Evolutionary conservation across 345 rosid species (phyloP), one percentile per base, ranked within the genome.

Genomic region (Eucalyptus grandis): DNA sequence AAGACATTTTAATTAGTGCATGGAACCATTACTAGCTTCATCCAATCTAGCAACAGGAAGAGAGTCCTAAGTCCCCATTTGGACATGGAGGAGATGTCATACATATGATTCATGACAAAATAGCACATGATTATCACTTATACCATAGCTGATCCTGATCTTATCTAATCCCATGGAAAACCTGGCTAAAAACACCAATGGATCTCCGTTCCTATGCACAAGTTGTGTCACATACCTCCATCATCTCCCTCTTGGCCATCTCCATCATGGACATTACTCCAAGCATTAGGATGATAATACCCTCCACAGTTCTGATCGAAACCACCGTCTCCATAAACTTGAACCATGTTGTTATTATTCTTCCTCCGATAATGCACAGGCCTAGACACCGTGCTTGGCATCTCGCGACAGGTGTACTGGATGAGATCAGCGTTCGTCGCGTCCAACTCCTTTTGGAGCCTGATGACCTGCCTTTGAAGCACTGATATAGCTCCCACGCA

Each of bases 401-500:
- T 60, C 87, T 91, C 92, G 30, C 60, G 88, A 82, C 91, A 90
- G 19, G 92, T 88, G 88, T 87, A 92, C 86, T 92, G 92, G 49
- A 93, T 90, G 69, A 94, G 90, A 77, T 94, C 94, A 21, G 96
- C 93, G 49, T 94, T 94, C 26, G 95, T 94, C 3, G 92, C 93
- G 27, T 94, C 94, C 21, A 94, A 91, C 77, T 94, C 96, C 91
- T 92, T 94, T 87, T 94, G 96, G 19, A 94, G 94, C 88, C 90
- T 89, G 7, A 92, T 89, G 56, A 94, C 94, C 87, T 93, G 95
- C 81, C 94, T 90, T 89, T 94, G 96, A 72, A 94, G 95, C 90
- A 94, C 93, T 5, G 96, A 91, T 87, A 94, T 94, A 3, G 96
- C 94, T 13, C 95, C 96, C 13, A 94, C 95, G n/a, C 96, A 94